Evolutionary conservation across 2,329 filamentous ascomycete genomes (phyloP).

Genomic region (Remersonia thermophila): DNA sequence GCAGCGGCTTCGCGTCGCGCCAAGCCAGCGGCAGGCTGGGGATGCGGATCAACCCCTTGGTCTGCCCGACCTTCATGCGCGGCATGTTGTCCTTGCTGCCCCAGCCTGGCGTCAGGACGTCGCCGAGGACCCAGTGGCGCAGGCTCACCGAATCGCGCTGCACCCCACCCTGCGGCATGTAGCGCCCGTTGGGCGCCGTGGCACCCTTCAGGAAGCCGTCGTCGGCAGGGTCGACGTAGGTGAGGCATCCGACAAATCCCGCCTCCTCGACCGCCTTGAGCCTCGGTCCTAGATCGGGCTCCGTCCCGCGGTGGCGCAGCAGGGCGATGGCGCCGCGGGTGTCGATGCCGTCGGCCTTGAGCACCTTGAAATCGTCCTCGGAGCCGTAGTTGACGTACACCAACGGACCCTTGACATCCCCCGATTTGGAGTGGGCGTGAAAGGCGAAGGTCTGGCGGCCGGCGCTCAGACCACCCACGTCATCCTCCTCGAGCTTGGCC

Average conservation of each 20-base stretch:
- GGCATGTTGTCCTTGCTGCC: conserved; percentile 54
- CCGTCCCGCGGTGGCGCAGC: conserved; percentile 66
- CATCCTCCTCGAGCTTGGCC: conserved; percentile 72
- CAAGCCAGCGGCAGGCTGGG: conserved; percentile 84
- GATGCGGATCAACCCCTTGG: conserved; percentile 63
- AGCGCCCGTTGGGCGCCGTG: conserved; percentile 64
- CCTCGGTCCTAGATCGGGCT: conserved; percentile 64
- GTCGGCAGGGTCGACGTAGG: conserved; percentile 83
- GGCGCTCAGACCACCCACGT: conserved; percentile 48
- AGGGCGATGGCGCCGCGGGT: conserved; percentile 72
- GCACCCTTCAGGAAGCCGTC: conserved; percentile 67
- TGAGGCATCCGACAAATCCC: conserved; percentile 75
- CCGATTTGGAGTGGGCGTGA: conserved; percentile 78
- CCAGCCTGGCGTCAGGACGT: conserved; percentile 84
- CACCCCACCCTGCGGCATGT: conserved; percentile 69
- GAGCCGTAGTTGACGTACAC: conserved; percentile 91
- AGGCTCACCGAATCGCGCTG: conserved; percentile 72
- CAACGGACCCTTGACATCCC: conserved; percentile 73
- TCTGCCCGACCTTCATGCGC: conserved; percentile 57
- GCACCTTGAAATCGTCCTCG: conserved; percentile 63
- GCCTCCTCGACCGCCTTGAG: conserved; percentile 81
- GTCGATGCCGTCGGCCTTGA: conserved; percentile 60
- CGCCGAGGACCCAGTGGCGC: conserved; percentile 73
- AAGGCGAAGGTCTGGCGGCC: conserved; percentile 66
- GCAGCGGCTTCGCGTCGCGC: conserved; percentile 71